Evolutionary conservation across 306 rosid species (phyloP), one percentile per base, ranked within the genome.

Genomic region (Glycine tomentella): DNA sequence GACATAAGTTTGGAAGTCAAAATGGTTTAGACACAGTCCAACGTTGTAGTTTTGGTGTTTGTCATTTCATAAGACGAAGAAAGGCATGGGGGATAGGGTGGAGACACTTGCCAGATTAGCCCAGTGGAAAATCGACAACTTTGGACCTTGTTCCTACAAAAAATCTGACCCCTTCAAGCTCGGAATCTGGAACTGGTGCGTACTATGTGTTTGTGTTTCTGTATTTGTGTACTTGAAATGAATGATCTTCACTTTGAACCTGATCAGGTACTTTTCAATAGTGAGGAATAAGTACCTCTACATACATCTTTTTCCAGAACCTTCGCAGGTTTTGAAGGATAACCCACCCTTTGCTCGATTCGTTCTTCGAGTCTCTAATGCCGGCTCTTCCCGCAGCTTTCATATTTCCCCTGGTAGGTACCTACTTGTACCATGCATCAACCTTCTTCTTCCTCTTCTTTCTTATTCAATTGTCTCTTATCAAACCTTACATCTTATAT

Each of bases 271-370:
- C 20, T 20, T 20, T 20, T 20, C 20, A 20, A 20, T 20, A 1
- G 20, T 20, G 20, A 20, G 20, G 20, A 20, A 20, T 20, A 20
- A 20, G 20, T 20, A 20, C 20, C 20, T 20, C 20, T 20, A 20
- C 20, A 20, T 20, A 20, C 20, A 90, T 57, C 86, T 94, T 16
- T 94, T 88, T 88, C 98, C 97, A 12, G 97, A 91, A 88, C 88
- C 90, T 14, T 94, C 94, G 3, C 82, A 81, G 31, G 75, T 81
- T 75, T 82, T 97, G 6, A 94, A 91, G 83, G 93, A 94, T 51
- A 90, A 88, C 25, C 97, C 97, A 38, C 97, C 97, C 0, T 36
- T 87, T 79, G 97, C 97, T 84, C 87, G 94, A 63, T 91, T 92
- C 80, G 70, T 91, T 79, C 89, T 92, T 74, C 87, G 98, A 17